Evolutionary conservation across 2,329 filamentous ascomycete genomes (phyloP), one percentile per base, ranked within the genome.

Genomic region (Cadophora luteo-olivacea): DNA sequence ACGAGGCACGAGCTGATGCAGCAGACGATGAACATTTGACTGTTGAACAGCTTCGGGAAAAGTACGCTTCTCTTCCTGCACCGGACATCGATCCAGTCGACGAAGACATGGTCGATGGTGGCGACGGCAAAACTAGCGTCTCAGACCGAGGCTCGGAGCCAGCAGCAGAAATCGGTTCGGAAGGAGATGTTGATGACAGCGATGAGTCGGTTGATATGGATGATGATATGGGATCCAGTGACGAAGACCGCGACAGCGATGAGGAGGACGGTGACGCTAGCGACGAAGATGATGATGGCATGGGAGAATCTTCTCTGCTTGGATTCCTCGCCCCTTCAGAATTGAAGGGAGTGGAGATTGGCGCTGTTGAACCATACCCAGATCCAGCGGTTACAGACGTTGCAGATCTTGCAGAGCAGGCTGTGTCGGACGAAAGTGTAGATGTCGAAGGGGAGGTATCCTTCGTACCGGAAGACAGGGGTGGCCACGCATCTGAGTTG

Each of bases 141-240:
- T 33, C 25, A 36, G 49, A 54, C 22, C n/a, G 19, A 29, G 62
- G 14, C 25, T 68, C 69, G 25, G 73, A 73, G 32, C 57, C 70
- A 36, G 73, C 78, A 6, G 58, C 45, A 19, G 67, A 64, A 9
- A 29, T 33, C 1, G 67, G 57, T 58, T 22, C 68, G 32, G 70
- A 72, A 12, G 66, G 66, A 25, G 69, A 45, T 25, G 66, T 78
- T 52, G 82, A 83, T 54, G 87, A 88, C 9, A 88, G 84, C 54
- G 89, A 91, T 71, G 88, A 91, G 75, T 90, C 89, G 1, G 81
- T 90, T 25, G 87, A 90, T 73, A 91, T 91, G 88, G 88, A 91
- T 71, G 88, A 90, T 68, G 88, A 90, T 67, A 79, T 89, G 72
- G 87, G 86, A 2, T 88, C 87, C 3, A 87, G 84, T 33, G 87